Conservation (phyloP, 352 stramenopile genomes). For the Pythium dissotocum region DNA sequence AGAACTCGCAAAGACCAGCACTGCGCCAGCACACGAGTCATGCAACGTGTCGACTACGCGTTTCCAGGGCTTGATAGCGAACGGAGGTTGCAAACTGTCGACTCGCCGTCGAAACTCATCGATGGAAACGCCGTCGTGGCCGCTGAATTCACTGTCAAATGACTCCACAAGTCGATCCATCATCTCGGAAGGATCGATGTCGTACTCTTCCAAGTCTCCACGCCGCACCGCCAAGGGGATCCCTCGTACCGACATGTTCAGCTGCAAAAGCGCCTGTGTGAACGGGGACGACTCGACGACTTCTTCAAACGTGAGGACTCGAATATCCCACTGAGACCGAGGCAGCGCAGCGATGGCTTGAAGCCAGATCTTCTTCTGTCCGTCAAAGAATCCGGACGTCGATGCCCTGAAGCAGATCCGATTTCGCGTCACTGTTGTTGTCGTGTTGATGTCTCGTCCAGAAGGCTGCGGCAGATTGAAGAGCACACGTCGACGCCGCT, state of each 20-base stretch:
- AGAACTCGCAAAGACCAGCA: constrained; percentile 57
- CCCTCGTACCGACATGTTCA: constrained; percentile 37
- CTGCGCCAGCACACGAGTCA: constrained; percentile 31
- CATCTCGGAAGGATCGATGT: constrained; percentile 2
- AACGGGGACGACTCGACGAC: constrained; percentile 26
- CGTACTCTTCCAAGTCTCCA: constrained; percentile 6
- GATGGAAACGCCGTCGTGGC: constrained; percentile 2
- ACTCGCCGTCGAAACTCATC: constrained; percentile 13
- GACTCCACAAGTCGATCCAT: constrained; percentile 11
- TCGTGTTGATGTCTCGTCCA: no score
- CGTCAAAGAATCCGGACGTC: constrained; percentile 39
- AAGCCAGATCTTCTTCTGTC: constrained; percentile 65
- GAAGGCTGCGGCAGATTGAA: constrained; percentile 30
- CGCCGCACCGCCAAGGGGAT: constrained; percentile 13
- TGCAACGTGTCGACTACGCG: constrained; percentile 27
- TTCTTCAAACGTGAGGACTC: constrained; percentile 35
- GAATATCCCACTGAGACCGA: constrained; percentile 6
- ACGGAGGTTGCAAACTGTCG: constrained; percentile 27
- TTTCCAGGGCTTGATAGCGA: constrained; percentile 33
- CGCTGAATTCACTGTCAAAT: constrained; percentile 17
- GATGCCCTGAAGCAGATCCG: constrained; percentile 43
- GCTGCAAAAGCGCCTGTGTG: constrained; percentile 18
- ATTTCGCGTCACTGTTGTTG: no score
- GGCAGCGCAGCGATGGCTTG: constrained; percentile 44
- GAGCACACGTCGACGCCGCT: constrained; percentile 27